Evolutionary conservation across 257 asterid genomes (phyloP).

Genomic region (Galeopsis tetrahit): DNA sequence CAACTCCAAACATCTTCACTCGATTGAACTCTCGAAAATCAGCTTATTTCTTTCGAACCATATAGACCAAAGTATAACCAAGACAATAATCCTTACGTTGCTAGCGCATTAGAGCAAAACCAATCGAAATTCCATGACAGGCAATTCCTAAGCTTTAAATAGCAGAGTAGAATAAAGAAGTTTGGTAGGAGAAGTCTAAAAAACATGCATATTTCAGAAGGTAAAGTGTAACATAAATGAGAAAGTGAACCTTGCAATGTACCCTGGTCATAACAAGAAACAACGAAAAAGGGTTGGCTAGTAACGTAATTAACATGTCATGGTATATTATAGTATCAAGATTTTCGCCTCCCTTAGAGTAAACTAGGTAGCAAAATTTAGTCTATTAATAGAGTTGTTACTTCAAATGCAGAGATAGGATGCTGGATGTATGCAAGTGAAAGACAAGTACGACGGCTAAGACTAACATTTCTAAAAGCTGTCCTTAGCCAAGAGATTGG

Average conservation of each 20-base stretch:
- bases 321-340: no score
- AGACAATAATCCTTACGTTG: no score
- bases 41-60: no score
- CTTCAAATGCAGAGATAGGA: slow-evolving; percentile 68
- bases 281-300: not conserved
- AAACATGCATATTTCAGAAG: not conserved
- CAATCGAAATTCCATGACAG: no score
- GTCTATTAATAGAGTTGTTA: slow-evolving; percentile 4
- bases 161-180: not conserved
- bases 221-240: not conserved
- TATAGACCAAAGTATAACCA: no score
- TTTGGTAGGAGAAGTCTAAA: not conserved
- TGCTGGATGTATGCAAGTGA: slow-evolving; percentile 93
- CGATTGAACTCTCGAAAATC: no score
- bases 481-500: slow-evolving; percentile 76
- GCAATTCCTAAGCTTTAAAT: no score
- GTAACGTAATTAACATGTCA: not conserved
- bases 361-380: not conserved
- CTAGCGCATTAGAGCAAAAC: no score
- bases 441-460: slow-evolving; percentile 68
- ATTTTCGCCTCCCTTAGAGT: not conserved
- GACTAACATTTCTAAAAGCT: slow-evolving; percentile 62
- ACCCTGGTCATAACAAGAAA: slow-evolving; percentile 1
- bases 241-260: not conserved
- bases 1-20: no score